phyloP scores from a whole-genome alignment of 768 basidiomycete genomes.

The Paxillus ammoniavirescens region DNA sequence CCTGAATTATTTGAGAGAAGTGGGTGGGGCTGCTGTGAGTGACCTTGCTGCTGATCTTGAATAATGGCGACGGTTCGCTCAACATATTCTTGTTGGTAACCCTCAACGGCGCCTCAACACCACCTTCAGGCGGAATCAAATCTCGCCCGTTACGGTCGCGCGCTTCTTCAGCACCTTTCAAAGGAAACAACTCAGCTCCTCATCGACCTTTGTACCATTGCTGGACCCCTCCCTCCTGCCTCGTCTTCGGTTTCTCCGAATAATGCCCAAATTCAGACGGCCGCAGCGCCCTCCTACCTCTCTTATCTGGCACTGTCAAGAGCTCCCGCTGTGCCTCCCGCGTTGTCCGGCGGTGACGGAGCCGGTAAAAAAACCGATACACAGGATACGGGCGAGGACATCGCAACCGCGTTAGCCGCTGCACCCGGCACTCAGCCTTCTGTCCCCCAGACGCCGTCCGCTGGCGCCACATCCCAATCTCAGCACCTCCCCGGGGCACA shows the following conservation, averaged over 20 bases:
- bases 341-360: constrained; percentile 35
- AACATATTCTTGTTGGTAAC: not conserved
- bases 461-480: constrained; percentile 4
- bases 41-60: not conserved
- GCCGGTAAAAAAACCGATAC: constrained; percentile 12
- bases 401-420: constrained; percentile 17
- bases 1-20: constrained; percentile 69
- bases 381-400: constrained; percentile 14
- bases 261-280: constrained; percentile 18
- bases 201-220: constrained; percentile 86
- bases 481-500: constrained; percentile 19
- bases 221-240: constrained; percentile 42
- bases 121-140: constrained; percentile 78
- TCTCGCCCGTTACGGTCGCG: constrained; percentile 83
- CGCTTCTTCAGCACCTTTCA: constrained; percentile 78
- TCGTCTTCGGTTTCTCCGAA: constrained; percentile 27
- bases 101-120: not conserved
- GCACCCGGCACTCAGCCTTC: constrained; percentile 25
- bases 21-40: constrained; percentile 79
- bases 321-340: constrained; percentile 41
- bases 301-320: constrained; percentile 78
- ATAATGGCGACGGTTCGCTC: not conserved
- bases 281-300: constrained; percentile 60
- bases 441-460: constrained; percentile 5
- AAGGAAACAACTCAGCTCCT: constrained; percentile 88